Evolutionary conservation across 805 yeast species (phyloP).

Genomic region (Starmerella riodocensis): DNA sequence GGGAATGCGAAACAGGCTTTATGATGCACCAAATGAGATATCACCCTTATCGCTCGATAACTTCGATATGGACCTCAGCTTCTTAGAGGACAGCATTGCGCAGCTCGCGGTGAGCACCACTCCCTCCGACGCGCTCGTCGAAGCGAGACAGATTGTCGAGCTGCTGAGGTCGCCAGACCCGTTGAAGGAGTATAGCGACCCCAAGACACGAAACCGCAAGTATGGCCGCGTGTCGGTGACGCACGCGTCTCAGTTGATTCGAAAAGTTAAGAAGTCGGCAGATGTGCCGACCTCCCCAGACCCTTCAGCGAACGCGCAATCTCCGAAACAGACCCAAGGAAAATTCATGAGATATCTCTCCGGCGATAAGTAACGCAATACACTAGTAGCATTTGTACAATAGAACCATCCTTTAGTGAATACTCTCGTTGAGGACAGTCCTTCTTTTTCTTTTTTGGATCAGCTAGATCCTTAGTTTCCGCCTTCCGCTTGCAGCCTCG

Average conservation of each 20-base stretch:
- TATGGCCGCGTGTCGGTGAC: slow-evolving; percentile 66
- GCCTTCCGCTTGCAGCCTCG: slow-evolving; percentile 3
- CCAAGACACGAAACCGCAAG: slow-evolving; percentile 43
- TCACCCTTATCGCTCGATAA: slow-evolving; percentile 53
- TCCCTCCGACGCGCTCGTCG: slow-evolving; percentile 59
- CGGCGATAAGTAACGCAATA: slow-evolving; percentile 11
- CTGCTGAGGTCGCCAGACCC: slow-evolving; percentile 48
- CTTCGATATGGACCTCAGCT: slow-evolving; percentile 67
- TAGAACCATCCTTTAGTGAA: too few relatives aligned
- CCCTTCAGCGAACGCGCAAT: slow-evolving; percentile 5
- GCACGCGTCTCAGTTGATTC: slow-evolving; percentile 31
- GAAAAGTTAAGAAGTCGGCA: slow-evolving; percentile 12
- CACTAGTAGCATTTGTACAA: too few relatives aligned
- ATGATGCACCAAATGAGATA: slow-evolving; percentile 38
- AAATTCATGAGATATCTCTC: slow-evolving; percentile 19
- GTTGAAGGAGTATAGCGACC: slow-evolving; percentile 43
- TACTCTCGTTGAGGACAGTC: too few relatives aligned
- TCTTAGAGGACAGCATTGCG: slow-evolving; percentile 44
- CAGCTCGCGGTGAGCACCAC: slow-evolving; percentile 25
- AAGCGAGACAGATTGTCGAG: slow-evolving; percentile 66
- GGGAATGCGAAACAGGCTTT: slow-evolving; percentile 47
- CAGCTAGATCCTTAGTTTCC: not conserved
- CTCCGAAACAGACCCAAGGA: slow-evolving; percentile 16
- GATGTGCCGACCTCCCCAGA: slow-evolving; percentile 14
- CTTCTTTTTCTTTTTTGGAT: too few relatives aligned